These are phyloP conservation scores for Colletotrichum liriopes DNA, from an alignment of 2,329 filamentous ascomycete species.

Conservation along the genomic window DNA sequence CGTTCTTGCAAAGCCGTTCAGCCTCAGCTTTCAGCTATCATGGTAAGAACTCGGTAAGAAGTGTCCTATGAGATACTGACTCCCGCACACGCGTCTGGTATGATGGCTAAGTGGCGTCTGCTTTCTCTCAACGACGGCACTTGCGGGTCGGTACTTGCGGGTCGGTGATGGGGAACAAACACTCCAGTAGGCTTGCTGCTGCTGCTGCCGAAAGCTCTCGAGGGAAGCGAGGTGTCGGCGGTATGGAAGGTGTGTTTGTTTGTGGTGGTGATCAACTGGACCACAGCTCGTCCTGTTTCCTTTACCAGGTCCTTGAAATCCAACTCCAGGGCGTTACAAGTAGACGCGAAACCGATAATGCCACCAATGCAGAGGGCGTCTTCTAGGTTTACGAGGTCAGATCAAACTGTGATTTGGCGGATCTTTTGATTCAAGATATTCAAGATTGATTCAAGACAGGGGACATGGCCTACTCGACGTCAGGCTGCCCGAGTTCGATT, in stretches of 20 bases:
- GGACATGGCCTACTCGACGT: background rate
- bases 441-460: background rate
- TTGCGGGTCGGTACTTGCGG: background rate
- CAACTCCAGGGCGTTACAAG: background rate
- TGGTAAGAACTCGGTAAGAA: background rate
- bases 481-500: slow-evolving; percentile 7
- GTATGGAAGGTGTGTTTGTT: background rate
- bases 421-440: background rate
- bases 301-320: background rate
- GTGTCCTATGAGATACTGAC: background rate
- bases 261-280: background rate
- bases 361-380: slow-evolving; percentile 15
- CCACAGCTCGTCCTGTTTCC: background rate
- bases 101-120: background rate
- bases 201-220: background rate
- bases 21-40: background rate
- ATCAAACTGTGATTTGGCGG: slow-evolving; percentile 17
- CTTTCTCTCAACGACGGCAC: background rate
- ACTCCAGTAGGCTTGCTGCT: background rate
- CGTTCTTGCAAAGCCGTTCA: background rate
- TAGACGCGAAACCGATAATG: background rate
- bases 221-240: background rate
- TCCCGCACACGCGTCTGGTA: background rate
- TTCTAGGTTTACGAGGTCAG: slow-evolving; percentile 19
- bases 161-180: background rate